A percentile compares a stretch with the other conserved stretches of the same genome.
phyloP scores from a whole-genome alignment of 352 stramenopile species.

The Pythium phragmiticola region DNA sequence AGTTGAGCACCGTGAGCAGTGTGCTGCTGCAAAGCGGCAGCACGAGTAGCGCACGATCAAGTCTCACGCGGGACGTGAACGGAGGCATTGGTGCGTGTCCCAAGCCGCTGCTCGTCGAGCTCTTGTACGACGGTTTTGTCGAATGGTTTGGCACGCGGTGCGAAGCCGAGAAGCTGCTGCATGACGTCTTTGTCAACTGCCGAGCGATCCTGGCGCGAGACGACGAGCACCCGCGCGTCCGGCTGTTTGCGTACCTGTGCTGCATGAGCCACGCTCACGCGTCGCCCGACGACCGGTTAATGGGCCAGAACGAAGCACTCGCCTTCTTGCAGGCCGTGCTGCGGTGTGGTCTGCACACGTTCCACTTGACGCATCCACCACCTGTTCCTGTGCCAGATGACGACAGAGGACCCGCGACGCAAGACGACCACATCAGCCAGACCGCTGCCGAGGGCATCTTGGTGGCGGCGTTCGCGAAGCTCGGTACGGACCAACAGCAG shows the following conservation, averaged over 20 bases:
- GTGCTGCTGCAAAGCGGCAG: slow-evolving; percentile 13
- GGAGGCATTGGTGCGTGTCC: slow-evolving; percentile 57
- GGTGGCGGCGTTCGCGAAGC: slow-evolving; percentile 44
- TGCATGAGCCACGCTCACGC: slow-evolving; percentile 62
- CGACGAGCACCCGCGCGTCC: slow-evolving; percentile 27
- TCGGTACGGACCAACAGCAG: slow-evolving; percentile 47
- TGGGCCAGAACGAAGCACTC: slow-evolving; percentile 70
- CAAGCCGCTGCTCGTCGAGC: slow-evolving; percentile 61
- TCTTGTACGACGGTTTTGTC: slow-evolving; percentile 78
- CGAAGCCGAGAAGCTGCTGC: slow-evolving; percentile 77
- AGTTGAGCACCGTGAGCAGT: slow-evolving; percentile 53
- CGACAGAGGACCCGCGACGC: neutral
- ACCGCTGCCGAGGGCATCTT: slow-evolving; percentile 45
- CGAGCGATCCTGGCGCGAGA: slow-evolving; percentile 34
- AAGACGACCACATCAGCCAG: slow-evolving; percentile 41
- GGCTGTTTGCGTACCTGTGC: slow-evolving; percentile 70
- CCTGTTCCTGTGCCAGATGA: neutral
- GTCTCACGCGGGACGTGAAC: slow-evolving; percentile 30
- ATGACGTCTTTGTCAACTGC: slow-evolving; percentile 84
- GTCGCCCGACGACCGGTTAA: slow-evolving; percentile 52
- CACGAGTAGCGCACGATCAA: neutral
- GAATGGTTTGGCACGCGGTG: slow-evolving; percentile 63
- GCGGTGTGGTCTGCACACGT: slow-evolving; percentile 58
- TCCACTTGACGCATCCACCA: slow-evolving; percentile 43
- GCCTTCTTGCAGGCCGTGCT: slow-evolving; percentile 60